Percentiles rank a stretch among this genome's conserved stretches.
phyloP scores from a whole-genome alignment of 2,329 filamentous ascomycete species.

The Trichothecium sympodiale region DNA sequence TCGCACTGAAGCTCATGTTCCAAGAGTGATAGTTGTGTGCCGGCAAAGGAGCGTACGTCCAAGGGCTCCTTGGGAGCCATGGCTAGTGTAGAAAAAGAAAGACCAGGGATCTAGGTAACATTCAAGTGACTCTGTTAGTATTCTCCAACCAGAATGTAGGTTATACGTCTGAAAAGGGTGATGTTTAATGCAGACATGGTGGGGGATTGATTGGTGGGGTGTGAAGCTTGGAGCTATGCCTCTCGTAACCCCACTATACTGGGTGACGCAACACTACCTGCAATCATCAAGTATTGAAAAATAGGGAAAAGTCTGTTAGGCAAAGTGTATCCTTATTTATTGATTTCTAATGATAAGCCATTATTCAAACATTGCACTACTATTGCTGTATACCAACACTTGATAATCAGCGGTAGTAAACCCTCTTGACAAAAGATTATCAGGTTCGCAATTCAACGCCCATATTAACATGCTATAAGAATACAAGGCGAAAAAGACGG shows the following conservation, averaged over 20 bases:
- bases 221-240: slow-evolving; percentile 1
- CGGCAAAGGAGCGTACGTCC: slow-evolving; percentile 58
- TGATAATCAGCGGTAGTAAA: background rate
- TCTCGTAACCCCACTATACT: too few species aligned
- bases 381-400: too few species aligned
- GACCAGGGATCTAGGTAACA: background rate
- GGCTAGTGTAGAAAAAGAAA: background rate
- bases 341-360: too few species aligned
- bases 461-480: background rate
- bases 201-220: slow-evolving; percentile 1
- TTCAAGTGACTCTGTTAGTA: slow-evolving; percentile 1
- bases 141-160: too few species aligned
- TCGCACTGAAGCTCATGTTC: slow-evolving; percentile 62
- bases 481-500: background rate
- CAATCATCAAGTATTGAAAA: background rate
- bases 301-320: slow-evolving; percentile 8
- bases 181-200: too few species aligned
- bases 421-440: background rate
- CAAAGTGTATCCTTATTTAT: too few species aligned
- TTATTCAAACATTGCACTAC: too few species aligned
- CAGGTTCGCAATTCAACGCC: too few species aligned
- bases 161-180: too few species aligned
- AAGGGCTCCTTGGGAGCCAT: slow-evolving; percentile 32
- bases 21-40: slow-evolving; percentile 60
- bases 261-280: too few species aligned